Evolutionary conservation across 2,329 filamentous ascomycete species (phyloP), one percentile per base, ranked within the genome.

Genomic region (Emmonsia crescens): DNA sequence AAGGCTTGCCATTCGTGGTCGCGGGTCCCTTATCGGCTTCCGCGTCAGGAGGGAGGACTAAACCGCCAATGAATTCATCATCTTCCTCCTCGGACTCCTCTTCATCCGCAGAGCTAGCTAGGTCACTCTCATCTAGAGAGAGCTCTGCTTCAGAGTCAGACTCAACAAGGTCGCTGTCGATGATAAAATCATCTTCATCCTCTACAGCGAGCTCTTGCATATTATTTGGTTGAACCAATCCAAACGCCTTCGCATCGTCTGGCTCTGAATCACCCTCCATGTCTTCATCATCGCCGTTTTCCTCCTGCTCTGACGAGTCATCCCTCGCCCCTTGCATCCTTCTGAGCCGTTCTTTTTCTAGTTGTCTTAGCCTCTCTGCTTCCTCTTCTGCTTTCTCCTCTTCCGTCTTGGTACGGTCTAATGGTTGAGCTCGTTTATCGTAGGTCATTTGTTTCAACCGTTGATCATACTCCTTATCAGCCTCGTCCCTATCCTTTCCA

Each of bases 131-230:
- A 51, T 71, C 72, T 61, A 77, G 67, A n/a, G 73, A 75, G 6
- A 75, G 68, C 36, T 76, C 77, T 38, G 70, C 73, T 56, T 78
- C 74, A n/a, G 89, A 93, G 44, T 86, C 89, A 67, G 87, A 92
- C 14, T 91, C 91, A 40, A 96, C 83, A 19, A 97, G 81, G 70
- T 96, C 88, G 64, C 94, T 89, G 63, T 97, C 93, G 64, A 96
- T 86, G 31, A 93, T 73, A 69, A 97, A 97, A 68, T 96, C 91
- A 68, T 97, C 93, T 71, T 97, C 93, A 67, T 96, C 93, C 66
- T 96, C 91, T 40, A 96, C 87, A 5, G 86, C 89, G 21, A 91
- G 69, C 29, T 79, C 76, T 44, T 72, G 70, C 66, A 70, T 72
- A 48, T 69, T 70, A 31, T 69, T 68, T 52, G 70, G 74, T 62